phyloP scores from a whole-genome alignment of 192 early-diverging fungal genomes.

The Obelidium mucronatum region DNA sequence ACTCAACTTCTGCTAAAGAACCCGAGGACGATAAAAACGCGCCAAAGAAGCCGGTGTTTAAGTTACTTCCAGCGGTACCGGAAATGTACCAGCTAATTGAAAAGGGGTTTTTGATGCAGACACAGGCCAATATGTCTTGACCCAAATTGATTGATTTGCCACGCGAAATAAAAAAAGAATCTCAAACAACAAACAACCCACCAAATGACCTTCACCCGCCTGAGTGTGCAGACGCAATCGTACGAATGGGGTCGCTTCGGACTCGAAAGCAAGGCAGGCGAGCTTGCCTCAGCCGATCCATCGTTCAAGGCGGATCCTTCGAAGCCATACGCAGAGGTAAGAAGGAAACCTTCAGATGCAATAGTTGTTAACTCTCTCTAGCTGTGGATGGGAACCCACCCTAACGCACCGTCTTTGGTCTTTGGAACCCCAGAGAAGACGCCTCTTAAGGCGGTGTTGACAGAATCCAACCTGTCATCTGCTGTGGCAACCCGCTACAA shows the following conservation, averaged over 20 bases:
- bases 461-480: conserved; percentile 54
- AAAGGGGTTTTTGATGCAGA: conserved; percentile 41
- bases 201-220: conserved; percentile 14
- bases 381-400: conserved; percentile 99
- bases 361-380: conserved; percentile 19
- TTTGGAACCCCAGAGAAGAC: conserved; percentile 48
- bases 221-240: conserved; percentile 73
- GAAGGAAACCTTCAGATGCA: neutral
- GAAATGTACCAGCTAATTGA: conserved; percentile 56
- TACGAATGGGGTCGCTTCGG: conserved; percentile 99
- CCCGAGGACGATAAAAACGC: conserved; percentile 33
- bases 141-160: neutral
- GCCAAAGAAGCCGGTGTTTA: conserved; percentile 54
- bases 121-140: neutral
- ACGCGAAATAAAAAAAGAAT: too few species aligned
- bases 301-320: conserved; percentile 61
- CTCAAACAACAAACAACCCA: conserved; percentile 1
- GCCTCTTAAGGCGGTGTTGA: conserved; percentile 71
- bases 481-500: conserved; percentile 68
- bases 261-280: conserved; percentile 79
- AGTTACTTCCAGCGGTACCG: conserved; percentile 47
- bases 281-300: conserved; percentile 72
- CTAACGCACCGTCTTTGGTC: conserved; percentile 80
- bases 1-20: neutral
- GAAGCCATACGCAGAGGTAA: conserved; percentile 90